Evolutionary conservation across 495 filamentous ascomycete species (phyloP).

Genomic region (Neurospora intermedia): DNA sequence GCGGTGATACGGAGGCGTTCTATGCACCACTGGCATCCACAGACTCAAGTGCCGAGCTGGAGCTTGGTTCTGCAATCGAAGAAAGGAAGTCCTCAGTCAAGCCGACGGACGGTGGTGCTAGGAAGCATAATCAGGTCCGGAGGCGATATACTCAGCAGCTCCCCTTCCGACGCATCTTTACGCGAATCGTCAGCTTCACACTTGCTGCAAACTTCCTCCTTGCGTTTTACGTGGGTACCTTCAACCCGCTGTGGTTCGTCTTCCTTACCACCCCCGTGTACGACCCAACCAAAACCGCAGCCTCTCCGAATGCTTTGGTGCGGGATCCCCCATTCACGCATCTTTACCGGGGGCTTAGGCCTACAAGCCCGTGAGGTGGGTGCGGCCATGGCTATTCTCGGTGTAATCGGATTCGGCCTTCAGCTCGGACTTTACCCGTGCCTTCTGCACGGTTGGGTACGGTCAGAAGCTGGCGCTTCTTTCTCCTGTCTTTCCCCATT

Average conservation of each 20-base stretch:
- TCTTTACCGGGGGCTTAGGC: constrained; percentile 73
- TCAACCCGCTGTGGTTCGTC: constrained; percentile 75
- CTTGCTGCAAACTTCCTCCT: constrained; percentile 59
- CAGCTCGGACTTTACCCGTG: constrained; percentile 69
- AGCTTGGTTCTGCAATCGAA: neutral
- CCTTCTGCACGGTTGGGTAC: constrained; percentile 60
- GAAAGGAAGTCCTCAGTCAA: neutral
- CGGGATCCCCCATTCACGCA: constrained; percentile 53
- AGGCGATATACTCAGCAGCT: constrained; percentile 35
- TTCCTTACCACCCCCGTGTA: constrained; percentile 75
- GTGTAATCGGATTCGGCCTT: constrained; percentile 62
- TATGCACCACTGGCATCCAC: constrained; percentile 12
- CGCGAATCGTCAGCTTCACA: constrained; percentile 57
- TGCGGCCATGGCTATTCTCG: constrained; percentile 67
- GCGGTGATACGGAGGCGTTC: neutral
- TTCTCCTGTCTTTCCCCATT: constrained; percentile 61
- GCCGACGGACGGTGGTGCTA: neutral
- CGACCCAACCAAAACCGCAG: constrained; percentile 30
- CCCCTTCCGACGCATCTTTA: constrained; percentile 69
- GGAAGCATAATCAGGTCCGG: constrained; percentile 5
- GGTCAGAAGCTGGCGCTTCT: constrained; percentile 54
- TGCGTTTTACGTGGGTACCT: constrained; percentile 69
- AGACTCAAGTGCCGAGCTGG: constrained; percentile 1
- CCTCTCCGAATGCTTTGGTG: constrained; percentile 15
- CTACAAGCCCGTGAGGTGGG: constrained; percentile 66